Percentiles rank a stretch among this genome's conserved stretches.
phyloP scores from a whole-genome alignment of 148 eudicot genomes.

The Dianthus caryophyllus region DNA sequence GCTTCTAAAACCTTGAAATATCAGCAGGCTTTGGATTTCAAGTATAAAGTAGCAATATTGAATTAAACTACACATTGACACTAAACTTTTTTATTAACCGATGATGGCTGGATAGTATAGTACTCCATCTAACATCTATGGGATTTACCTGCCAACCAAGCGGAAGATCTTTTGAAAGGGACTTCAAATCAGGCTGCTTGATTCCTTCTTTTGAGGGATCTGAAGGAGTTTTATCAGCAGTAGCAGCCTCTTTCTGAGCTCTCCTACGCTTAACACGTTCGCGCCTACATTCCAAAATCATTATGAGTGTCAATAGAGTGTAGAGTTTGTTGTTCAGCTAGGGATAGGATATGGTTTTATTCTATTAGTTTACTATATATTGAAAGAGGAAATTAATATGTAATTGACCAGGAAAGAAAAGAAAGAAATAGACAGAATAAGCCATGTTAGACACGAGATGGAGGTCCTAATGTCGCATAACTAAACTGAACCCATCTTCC shows the following conservation, averaged over 20 bases:
- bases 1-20: neutral
- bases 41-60: too few species aligned
- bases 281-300: slow-evolving; percentile 48
- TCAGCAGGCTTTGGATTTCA: neutral
- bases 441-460: too few species aligned
- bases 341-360: too few species aligned
- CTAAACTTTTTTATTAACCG: neutral
- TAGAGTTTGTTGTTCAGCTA: too few species aligned
- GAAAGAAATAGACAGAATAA: too few species aligned
- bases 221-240: slow-evolving; percentile 28
- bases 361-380: too few species aligned
- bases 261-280: slow-evolving; percentile 92
- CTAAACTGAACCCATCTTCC: too few species aligned
- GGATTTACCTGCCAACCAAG: slow-evolving; percentile 82
- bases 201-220: slow-evolving; percentile 29
- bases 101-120: neutral
- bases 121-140: neutral
- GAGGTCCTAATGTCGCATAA: too few species aligned
- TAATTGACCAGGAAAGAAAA: too few species aligned
- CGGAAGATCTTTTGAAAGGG: slow-evolving; percentile 70
- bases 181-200: slow-evolving; percentile 54
- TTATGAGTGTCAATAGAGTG: too few species aligned
- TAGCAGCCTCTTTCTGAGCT: slow-evolving; percentile 52
- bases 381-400: too few species aligned
- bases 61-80: neutral